These are phyloP conservation scores for Ophiostoma angusticollis DNA, from an alignment of 2,329 filamentous ascomycete species.

Conservation along the genomic window DNA sequence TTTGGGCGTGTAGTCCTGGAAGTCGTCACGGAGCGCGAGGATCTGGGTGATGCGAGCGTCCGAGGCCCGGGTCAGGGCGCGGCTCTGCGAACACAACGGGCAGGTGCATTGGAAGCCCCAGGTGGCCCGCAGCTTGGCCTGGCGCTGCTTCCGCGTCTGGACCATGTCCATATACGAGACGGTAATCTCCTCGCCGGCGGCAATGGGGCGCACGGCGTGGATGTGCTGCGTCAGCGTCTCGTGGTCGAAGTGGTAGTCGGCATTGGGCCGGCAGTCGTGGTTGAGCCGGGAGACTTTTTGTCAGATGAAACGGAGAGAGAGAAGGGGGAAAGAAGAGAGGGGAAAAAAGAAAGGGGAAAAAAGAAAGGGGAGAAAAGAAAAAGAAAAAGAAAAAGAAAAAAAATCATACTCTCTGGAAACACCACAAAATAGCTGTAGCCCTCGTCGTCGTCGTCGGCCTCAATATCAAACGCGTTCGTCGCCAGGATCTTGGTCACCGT, in stretches of 20 bases:
- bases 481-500: constrained; percentile 23
- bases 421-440: constrained; percentile 23
- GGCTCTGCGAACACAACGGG: constrained; percentile 23
- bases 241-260: constrained; percentile 30
- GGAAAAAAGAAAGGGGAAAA: too few species aligned
- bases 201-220: constrained; percentile 27
- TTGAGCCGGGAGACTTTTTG: constrained; percentile 31
- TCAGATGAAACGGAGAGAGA: too few species aligned
- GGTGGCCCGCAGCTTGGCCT: constrained; percentile 18
- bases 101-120: constrained; percentile 32
- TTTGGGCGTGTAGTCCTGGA: constrained; percentile 20
- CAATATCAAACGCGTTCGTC: constrained; percentile 29
- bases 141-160: constrained; percentile 19
- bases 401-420: constrained; percentile 24
- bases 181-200: constrained; percentile 30
- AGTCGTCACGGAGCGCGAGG: constrained; percentile 17
- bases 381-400: too few species aligned
- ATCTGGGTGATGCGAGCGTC: constrained; percentile 27
- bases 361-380: too few species aligned
- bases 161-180: constrained; percentile 29
- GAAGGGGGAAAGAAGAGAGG: too few species aligned
- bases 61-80: constrained; percentile 19
- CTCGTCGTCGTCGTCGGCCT: constrained; percentile 18
- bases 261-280: constrained; percentile 33
- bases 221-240: constrained; percentile 26